These are phyloP conservation scores for Plasmodium malariae DNA, from an alignment of 169 alveolate genomes.

Conservation along the genomic window DNA sequence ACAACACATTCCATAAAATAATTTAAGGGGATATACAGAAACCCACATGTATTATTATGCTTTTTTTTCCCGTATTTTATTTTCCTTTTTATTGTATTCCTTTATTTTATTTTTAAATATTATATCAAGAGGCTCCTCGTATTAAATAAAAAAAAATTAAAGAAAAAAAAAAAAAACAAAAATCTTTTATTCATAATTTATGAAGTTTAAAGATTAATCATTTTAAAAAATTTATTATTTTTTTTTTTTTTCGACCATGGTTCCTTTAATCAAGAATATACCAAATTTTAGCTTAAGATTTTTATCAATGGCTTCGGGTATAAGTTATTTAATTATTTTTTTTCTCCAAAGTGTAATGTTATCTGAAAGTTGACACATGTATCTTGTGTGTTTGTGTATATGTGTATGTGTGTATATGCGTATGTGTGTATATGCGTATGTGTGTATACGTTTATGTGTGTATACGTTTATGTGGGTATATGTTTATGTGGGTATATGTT, in stretches of 20 bases:
- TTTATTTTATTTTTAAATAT: too few species aligned
- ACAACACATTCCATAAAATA: too few species aligned
- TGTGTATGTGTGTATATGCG: not conserved
- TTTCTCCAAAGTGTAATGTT: not conserved
- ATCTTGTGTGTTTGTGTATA: too few species aligned
- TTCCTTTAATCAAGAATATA: slow-evolving; percentile 1
- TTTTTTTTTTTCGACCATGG: slow-evolving; percentile 46
- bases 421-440: not conserved
- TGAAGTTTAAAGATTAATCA: not conserved
- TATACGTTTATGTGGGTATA: not conserved
- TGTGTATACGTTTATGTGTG: not conserved
- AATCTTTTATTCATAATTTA: not conserved
- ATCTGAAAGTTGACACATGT: not conserved
- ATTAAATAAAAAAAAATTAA: not conserved
- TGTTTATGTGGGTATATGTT: not conserved
- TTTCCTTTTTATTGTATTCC: too few species aligned
- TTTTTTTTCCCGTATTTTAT: too few species aligned
- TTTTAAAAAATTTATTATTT: not conserved
- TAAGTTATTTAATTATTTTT: not conserved
- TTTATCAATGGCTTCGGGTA: slow-evolving; percentile 52
- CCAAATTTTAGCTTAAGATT: slow-evolving; percentile 49
- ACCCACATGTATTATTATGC: too few species aligned
- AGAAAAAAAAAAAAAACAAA: slow-evolving; percentile 1
- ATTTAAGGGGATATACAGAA: too few species aligned
- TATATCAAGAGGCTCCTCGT: too few species aligned